Base-by-base conservation (phyloP, 2,329 filamentous ascomycete species). In the Fusarium dimerum region DNA sequence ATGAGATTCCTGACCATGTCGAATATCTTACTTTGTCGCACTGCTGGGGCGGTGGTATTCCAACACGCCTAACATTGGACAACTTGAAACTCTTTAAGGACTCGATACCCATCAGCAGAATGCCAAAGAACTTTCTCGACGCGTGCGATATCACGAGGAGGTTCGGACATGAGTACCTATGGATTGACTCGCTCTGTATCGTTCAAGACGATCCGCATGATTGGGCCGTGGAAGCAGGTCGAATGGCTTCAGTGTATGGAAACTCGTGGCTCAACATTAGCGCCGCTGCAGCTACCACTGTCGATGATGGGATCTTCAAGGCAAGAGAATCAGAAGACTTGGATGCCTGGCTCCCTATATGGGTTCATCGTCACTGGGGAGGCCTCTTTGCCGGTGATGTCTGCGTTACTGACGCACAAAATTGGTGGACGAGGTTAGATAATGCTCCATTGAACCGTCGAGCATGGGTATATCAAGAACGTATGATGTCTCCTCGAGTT, bases 161-260 rank as follows among this genome's bases (percentile, higher is more conserved):
- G 2, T 47, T 62, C 2, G 49, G 42, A 1, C 32, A 50, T 6
- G 8, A 44, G 16, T 62, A 56, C 6, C 40, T 63, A 17, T 63
- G 57, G 60, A 54, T 62, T 5, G 49, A 54, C 18, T 36, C 53
- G 1, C 45, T 62, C 3, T 62, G 58, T 15, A 54, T 62, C n/a
- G 32, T 59, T 1, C 57, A 63, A 40, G 55, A 59, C 16, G 48
- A 59, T 15, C 18, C 40, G 1, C 9, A 45, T 9, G 57, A 61
- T 26, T 59, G 55, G 52, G 32, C 29, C 1, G 20, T 40, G 1
- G 57, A 61, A 32, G 32, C 50, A 1, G 17, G 36, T 2, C 10
- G 40, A 2, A 53, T 61, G 51, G 34, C 49, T 20, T 48, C 38
- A 0, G 26, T 43, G 0, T 59, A 57, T 5, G 47, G 44, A 6